phyloP scores from a whole-genome alignment of 345 rosid genomes.

The Arabidopsis thaliana region DNA sequence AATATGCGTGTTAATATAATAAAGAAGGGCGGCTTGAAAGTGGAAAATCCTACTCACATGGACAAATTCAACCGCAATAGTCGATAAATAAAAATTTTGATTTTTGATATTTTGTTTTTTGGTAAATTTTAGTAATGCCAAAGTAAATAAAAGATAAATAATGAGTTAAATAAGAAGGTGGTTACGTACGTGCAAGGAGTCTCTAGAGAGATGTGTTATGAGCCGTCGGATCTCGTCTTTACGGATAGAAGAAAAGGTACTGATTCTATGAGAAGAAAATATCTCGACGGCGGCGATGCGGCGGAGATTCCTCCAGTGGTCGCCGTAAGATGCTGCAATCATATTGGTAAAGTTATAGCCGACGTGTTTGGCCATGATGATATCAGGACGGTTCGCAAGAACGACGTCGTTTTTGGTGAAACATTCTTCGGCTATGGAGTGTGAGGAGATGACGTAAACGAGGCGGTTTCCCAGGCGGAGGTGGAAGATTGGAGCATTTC shows the following conservation, averaged over 20 bases:
- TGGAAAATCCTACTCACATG: background rate
- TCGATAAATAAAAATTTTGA: too few relatives aligned
- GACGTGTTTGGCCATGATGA: conserved; percentile 41
- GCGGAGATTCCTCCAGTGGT: conserved; percentile 70
- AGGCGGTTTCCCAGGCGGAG: conserved; percentile 56
- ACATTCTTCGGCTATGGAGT: conserved; percentile 52
- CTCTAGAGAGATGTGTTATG: conserved; percentile 20
- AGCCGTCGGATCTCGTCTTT: conserved; percentile 52
- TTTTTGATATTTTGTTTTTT: too few relatives aligned
- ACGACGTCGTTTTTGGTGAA: conserved; percentile 58
- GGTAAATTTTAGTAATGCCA: too few relatives aligned
- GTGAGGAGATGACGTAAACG: conserved; percentile 52
- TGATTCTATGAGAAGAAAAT: conserved; percentile 50
- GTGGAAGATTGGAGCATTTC: conserved; percentile 48
- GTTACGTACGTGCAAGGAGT: conserved; percentile 41
- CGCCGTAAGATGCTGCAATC: conserved; percentile 48
- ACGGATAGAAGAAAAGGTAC: conserved; percentile 34
- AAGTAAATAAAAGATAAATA: background rate
- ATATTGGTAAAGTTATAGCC: conserved; percentile 52
- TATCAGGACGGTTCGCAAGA: conserved; percentile 60
- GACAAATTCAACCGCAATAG: background rate
- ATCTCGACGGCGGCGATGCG: conserved; percentile 52
- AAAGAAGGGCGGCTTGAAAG: background rate
- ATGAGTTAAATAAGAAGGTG: background rate
- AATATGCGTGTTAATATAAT: background rate